These are phyloP conservation scores for Sinapis alba DNA, from an alignment of 441 rosid genomes.

Conservation along the genomic window DNA sequence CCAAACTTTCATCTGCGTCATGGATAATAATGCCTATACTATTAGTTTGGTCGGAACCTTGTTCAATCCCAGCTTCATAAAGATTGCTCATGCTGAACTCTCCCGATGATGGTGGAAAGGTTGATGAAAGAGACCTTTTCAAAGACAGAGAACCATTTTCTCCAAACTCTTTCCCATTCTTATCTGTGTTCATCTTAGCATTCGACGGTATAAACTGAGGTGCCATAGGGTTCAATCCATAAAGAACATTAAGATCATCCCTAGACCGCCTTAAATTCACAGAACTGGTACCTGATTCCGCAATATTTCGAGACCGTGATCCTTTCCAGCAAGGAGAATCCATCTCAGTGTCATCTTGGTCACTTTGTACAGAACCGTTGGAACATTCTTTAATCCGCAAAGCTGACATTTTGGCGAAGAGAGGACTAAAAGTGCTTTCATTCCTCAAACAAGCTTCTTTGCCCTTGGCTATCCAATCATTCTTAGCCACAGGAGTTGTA, in stretches of 20 bases:
- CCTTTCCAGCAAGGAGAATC: constrained; percentile 72
- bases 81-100: constrained; percentile 23
- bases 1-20: constrained; percentile 27
- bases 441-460: constrained; percentile 24
- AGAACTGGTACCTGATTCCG: constrained; percentile 10
- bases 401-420: constrained; percentile 9
- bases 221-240: constrained; percentile 48
- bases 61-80: constrained; percentile 6
- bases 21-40: neutral
- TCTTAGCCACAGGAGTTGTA: constrained; percentile 18
- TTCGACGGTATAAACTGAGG: constrained; percentile 46
- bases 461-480: constrained; percentile 5
- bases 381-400: constrained; percentile 1
- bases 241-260: constrained; percentile 32
- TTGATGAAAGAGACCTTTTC: constrained; percentile 34
- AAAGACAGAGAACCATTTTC: constrained; percentile 21
- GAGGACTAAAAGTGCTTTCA: too few relatives aligned
- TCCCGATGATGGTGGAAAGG: constrained; percentile 24
- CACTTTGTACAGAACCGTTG: constrained; percentile 1
- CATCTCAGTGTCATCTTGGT: constrained; percentile 45
- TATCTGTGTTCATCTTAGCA: constrained; percentile 30
- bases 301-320: constrained; percentile 22
- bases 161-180: constrained; percentile 19
- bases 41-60: neutral
- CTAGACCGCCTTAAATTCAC: constrained; percentile 32